Percentiles rank a stretch among this genome's conserved stretches.
These are phyloP conservation scores for Staphylotrichum longicolle DNA, from an alignment of 495 filamentous ascomycete genomes.

Conservation along the genomic window DNA sequence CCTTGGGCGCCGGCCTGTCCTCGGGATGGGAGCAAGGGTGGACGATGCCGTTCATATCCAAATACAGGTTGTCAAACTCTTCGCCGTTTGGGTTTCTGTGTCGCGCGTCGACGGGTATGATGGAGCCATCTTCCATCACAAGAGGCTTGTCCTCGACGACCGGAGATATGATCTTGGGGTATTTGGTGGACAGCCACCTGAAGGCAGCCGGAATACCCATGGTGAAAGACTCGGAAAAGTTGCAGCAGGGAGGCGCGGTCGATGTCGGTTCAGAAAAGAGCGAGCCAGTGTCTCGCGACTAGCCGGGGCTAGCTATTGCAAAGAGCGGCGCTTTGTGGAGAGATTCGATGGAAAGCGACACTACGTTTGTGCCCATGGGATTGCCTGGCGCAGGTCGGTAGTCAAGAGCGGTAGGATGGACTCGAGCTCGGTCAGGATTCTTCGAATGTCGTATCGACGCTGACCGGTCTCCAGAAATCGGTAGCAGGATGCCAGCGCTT, in stretches of 20 bases:
- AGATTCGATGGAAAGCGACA: background rate
- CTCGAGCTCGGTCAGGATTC: too few relatives aligned
- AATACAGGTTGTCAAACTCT: conserved; percentile 95
- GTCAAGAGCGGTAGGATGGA: background rate
- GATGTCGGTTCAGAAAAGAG: background rate
- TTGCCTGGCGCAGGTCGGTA: background rate
- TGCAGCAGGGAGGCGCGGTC: background rate
- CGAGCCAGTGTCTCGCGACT: background rate
- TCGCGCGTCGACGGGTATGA: conserved; percentile 77
- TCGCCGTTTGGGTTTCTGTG: conserved; percentile 93
- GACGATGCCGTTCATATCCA: conserved; percentile 99
- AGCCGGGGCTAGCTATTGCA: conserved; percentile 12
- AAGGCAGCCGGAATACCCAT: conserved; percentile 97
- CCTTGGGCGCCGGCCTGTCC: conserved; percentile 82
- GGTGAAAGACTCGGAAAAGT: conserved; percentile 35
- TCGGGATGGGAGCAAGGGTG: conserved; percentile 99
- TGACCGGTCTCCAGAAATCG: too few relatives aligned
- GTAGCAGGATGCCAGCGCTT: too few relatives aligned
- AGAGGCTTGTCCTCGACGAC: conserved; percentile 83
- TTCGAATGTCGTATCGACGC: background rate
- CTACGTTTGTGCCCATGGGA: conserved; percentile 9
- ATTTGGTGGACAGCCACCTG: conserved; percentile 91
- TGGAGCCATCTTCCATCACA: conserved; percentile 70
- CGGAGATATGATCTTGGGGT: conserved; percentile 90
- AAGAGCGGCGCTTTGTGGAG: background rate